Evolutionary conservation across 768 basidiomycete species (phyloP).

Genomic region (Lactarius evosmus): DNA sequence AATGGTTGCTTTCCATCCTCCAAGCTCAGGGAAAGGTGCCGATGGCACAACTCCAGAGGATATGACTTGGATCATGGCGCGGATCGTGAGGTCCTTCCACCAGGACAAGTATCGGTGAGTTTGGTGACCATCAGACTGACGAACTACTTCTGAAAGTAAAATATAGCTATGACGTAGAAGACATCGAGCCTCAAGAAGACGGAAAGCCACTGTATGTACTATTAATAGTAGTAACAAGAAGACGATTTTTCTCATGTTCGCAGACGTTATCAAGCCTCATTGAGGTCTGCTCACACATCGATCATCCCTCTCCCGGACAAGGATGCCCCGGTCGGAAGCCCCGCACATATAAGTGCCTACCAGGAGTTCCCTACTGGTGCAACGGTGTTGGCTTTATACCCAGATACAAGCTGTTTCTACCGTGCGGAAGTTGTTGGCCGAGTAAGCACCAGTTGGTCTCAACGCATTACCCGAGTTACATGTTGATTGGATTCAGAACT

Average conservation of each 20-base stretch:
- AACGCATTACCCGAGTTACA: slow-evolving; percentile 34
- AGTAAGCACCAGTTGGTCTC: slow-evolving; percentile 34
- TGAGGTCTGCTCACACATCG: slow-evolving; percentile 40
- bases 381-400: slow-evolving; percentile 84
- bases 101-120: slow-evolving; percentile 66
- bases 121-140: not conserved
- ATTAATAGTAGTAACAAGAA: not conserved
- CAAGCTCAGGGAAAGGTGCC: slow-evolving; percentile 48
- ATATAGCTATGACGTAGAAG: slow-evolving; percentile 78
- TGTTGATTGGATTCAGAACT: slow-evolving; percentile 14
- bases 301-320: slow-evolving; percentile 83
- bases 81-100: slow-evolving; percentile 65
- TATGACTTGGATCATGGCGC: slow-evolving; percentile 74
- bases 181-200: slow-evolving; percentile 79
- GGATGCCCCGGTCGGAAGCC: slow-evolving; percentile 50
- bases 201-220: slow-evolving; percentile 48
- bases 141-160: not conserved
- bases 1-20: slow-evolving; percentile 77
- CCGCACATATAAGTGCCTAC: slow-evolving; percentile 65
- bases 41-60: slow-evolving; percentile 50
- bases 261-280: slow-evolving; percentile 66
- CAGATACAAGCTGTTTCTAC: slow-evolving; percentile 89
- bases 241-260: slow-evolving; percentile 9
- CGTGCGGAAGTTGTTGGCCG: slow-evolving; percentile 71
- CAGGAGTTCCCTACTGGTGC: slow-evolving; percentile 69